A percentile compares a stretch with the other conserved stretches of the same genome.
These are phyloP conservation scores for Rosa chinensis DNA, from an alignment of 306 rosid species.

Conservation along the genomic window DNA sequence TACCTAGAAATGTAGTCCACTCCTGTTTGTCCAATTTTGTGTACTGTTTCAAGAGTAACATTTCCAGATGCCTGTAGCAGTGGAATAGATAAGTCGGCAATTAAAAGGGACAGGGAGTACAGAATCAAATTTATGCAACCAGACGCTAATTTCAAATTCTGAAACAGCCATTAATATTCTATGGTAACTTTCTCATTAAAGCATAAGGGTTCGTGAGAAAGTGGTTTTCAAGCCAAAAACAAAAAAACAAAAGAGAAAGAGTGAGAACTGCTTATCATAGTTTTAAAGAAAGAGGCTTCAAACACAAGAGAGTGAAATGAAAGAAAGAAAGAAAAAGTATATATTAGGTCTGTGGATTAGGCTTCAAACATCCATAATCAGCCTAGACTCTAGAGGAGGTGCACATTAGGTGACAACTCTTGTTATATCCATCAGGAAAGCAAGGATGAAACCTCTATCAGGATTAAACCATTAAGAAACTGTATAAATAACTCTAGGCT, in stretches of 20 bases:
- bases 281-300: neutral
- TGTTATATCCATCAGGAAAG: neutral
- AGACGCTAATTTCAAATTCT: neutral
- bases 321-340: neutral
- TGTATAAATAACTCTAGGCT: conserved; percentile 17
- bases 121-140: neutral
- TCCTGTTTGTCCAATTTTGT: conserved; percentile 80
- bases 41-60: conserved; percentile 71
- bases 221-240: neutral
- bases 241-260: neutral
- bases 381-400: neutral
- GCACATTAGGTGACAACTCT: neutral
- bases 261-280: neutral
- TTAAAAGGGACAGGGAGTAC: neutral
- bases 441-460: neutral
- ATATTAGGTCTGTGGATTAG: neutral
- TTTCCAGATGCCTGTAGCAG: conserved; percentile 83
- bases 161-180: neutral
- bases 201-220: neutral
- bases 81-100: conserved; percentile 19
- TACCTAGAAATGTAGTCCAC: conserved; percentile 95
- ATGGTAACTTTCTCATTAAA: neutral
- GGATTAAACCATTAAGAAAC: conserved; percentile 10
- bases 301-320: neutral
- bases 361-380: neutral